Conservation (phyloP, 2,329 filamentous ascomycete species). For the Pyricularia pennisetigena region DNA sequence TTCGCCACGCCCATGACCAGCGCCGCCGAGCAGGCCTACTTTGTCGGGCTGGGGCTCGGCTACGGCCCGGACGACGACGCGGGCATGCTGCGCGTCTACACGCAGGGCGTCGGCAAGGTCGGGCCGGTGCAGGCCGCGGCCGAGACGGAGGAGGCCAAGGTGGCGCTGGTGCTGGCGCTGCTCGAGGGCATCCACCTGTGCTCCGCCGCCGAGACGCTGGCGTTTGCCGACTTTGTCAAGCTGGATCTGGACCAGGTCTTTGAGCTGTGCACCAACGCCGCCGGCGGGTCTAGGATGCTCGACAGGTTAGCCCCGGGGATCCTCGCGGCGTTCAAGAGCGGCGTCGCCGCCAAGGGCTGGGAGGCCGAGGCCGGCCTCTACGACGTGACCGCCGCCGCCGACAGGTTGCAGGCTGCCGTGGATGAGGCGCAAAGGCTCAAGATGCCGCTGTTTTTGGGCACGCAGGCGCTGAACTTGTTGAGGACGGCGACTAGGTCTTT, state of each 20-base stretch:
- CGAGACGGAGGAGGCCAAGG: conserved; percentile 23
- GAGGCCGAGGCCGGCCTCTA: conserved; percentile 8
- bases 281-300: conserved; percentile 30
- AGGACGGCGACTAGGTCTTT: conserved; percentile 17
- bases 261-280: conserved; percentile 34
- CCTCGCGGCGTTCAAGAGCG: conserved; percentile 22
- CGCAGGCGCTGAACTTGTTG: conserved; percentile 27
- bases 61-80: conserved; percentile 36
- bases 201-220: conserved; percentile 30
- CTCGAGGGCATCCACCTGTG: conserved; percentile 33
- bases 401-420: conserved; percentile 24
- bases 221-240: conserved; percentile 28
- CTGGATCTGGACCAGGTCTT: conserved; percentile 34
- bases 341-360: conserved; percentile 11
- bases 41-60: conserved; percentile 47
- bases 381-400: conserved; percentile 19
- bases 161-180: conserved; percentile 26
- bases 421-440: conserved; percentile 32
- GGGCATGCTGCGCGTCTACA: conserved; percentile 31
- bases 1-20: conserved; percentile 53
- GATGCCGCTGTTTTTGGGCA: conserved; percentile 28
- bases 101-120: conserved; percentile 23
- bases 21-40: conserved; percentile 55
- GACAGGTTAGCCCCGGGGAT: conserved; percentile 26
- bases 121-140: conserved; percentile 17